A percentile compares a stretch with the other conserved stretches of the same genome.
Evolutionary conservation across 495 filamentous ascomycete genomes (phyloP).

Genomic region (Penicillium paxilli): DNA sequence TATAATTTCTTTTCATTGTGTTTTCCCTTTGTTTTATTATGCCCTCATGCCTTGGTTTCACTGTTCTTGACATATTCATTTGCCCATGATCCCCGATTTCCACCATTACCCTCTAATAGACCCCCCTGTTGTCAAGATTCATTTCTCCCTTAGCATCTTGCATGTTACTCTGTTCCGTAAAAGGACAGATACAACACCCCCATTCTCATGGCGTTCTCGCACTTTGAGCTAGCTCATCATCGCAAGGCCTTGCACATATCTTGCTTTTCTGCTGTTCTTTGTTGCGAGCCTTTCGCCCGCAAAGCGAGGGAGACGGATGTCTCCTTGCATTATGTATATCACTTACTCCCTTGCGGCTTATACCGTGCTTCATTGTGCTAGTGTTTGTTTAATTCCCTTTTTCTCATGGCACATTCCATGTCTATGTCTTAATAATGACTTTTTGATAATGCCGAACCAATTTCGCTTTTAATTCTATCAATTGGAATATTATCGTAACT

Average conservation of each 20-base stretch:
- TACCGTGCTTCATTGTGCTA: conserved; percentile 10
- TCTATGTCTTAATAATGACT: conserved; percentile 26
- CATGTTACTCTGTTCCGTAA: conserved; percentile 19
- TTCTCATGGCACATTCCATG: conserved; percentile 9
- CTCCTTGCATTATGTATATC: conserved; percentile 33
- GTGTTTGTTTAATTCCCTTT: conserved; percentile 5
- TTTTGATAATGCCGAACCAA: conserved; percentile 12
- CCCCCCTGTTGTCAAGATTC: conserved; percentile 11
- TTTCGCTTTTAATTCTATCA: background rate
- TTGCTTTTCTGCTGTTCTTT: conserved; percentile 23
- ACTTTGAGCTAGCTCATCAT: conserved; percentile 20
- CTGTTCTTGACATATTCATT: conserved; percentile 9
- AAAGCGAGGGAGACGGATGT: conserved; percentile 20
- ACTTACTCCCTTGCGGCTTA: conserved; percentile 10
- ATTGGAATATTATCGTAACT: background rate
- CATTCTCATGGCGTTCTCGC: conserved; percentile 20
- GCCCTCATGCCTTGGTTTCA: conserved; percentile 19
- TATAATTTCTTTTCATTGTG: conserved; percentile 11
- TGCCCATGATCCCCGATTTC: conserved; percentile 14
- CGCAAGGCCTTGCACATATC: conserved; percentile 27
- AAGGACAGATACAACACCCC: conserved; percentile 11
- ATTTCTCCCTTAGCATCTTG: conserved; percentile 21
- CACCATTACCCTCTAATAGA: conserved; percentile 20
- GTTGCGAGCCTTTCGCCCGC: conserved; percentile 16
- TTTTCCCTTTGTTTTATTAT: conserved; percentile 32